phyloP scores from a whole-genome alignment of 768 basidiomycete species.

The Coprinopsis sp. region DNA sequence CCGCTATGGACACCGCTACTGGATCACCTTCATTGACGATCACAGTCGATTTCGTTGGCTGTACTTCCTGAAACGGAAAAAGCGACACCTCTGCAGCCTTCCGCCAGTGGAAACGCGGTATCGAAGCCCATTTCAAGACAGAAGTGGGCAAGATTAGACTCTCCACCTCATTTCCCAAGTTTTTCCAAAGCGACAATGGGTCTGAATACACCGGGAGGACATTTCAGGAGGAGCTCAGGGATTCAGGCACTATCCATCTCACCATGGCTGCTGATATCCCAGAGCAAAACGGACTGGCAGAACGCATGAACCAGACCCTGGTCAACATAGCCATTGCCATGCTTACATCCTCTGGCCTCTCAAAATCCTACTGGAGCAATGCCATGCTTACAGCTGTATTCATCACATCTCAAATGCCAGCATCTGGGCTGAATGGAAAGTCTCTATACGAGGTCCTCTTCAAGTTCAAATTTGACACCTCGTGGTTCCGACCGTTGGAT shows the following conservation, averaged over 20 bases:
- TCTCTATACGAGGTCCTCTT: slow-evolving; percentile 17
- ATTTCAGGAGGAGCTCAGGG: slow-evolving; percentile 5
- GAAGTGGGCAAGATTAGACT: slow-evolving; percentile 6
- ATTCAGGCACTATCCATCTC: slow-evolving; percentile 5
- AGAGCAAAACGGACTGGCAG: slow-evolving; percentile 26
- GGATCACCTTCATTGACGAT: slow-evolving; percentile 18
- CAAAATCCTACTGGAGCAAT: slow-evolving; percentile 21
- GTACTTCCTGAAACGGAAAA: slow-evolving; percentile 12
- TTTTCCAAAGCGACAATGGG: slow-evolving; percentile 10
- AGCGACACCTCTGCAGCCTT: slow-evolving; percentile 6
- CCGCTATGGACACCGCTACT: no score
- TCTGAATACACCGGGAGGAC: slow-evolving; percentile 8
- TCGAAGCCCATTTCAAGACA: slow-evolving; percentile 3
- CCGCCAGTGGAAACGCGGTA: slow-evolving; percentile 3
- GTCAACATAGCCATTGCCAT: slow-evolving; percentile 17
- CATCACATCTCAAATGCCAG: slow-evolving; percentile 17
- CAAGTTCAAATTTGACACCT: slow-evolving; percentile 8
- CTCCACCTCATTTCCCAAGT: slow-evolving; percentile 3
- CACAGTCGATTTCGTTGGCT: slow-evolving; percentile 11
- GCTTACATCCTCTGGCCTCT: slow-evolving; percentile 18
- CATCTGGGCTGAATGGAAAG: slow-evolving; percentile 13
- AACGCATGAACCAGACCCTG: slow-evolving; percentile 25
- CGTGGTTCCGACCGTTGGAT: slow-evolving; percentile 15
- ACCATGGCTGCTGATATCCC: slow-evolving; percentile 12
- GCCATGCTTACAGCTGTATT: slow-evolving; percentile 18